A percentile compares a stretch with the other conserved stretches of the same genome.
phyloP scores from a whole-genome alignment of 805 yeast species.

The Priceomyces melissophilus region DNA sequence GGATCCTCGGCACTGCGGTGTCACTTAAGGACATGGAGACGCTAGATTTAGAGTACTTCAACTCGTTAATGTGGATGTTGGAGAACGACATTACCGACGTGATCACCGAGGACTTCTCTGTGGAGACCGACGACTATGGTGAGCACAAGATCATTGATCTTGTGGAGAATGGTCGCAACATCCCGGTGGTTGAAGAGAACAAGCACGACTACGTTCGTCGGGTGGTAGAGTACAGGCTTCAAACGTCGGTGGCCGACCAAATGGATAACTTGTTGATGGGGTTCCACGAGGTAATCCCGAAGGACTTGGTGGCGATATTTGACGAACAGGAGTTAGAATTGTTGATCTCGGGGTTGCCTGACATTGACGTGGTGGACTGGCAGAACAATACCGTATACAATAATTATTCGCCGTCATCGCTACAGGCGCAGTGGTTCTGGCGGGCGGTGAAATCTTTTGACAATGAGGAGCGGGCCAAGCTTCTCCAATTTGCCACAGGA shows the following conservation, averaged over 20 bases:
- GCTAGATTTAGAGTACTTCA: constrained; percentile 86
- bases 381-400: constrained; percentile 76
- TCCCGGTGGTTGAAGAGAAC: constrained; percentile 86
- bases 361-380: constrained; percentile 96
- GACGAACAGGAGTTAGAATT: constrained; percentile 95
- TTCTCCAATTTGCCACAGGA: constrained; percentile 95
- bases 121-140: constrained; percentile 91
- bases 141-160: constrained; percentile 82
- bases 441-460: constrained; percentile 94
- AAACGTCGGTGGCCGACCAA: constrained; percentile 81
- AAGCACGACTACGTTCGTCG: constrained; percentile 83
- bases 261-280: constrained; percentile 82
- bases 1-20: constrained; percentile 73
- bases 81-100: constrained; percentile 96
- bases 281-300: constrained; percentile 85
- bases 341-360: constrained; percentile 91
- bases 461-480: constrained; percentile 87
- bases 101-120: constrained; percentile 89
- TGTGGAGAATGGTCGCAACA: constrained; percentile 74
- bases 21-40: constrained; percentile 92
- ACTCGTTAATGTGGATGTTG: constrained; percentile 91
- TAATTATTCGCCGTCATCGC: constrained; percentile 77
- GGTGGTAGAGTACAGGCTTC: constrained; percentile 83
- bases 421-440: constrained; percentile 97
- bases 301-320: constrained; percentile 77